Base-by-base conservation (phyloP, 495 filamentous ascomycete species). In the Tuber aestivum region DNA sequence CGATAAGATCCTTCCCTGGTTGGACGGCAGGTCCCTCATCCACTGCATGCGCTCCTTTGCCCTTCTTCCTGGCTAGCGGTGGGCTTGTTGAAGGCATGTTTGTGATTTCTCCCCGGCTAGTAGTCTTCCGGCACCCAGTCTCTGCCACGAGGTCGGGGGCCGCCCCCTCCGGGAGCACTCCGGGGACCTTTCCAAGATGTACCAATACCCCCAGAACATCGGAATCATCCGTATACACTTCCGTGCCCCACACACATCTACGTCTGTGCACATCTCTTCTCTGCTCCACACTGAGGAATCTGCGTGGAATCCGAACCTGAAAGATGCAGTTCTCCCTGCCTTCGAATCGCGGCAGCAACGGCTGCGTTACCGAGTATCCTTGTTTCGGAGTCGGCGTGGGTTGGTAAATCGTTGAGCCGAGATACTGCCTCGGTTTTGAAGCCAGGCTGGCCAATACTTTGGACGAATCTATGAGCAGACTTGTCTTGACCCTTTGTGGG, bases 181-280 rank as follows among this genome's bases (percentile, higher is more conserved):
- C 95, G 16, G 92, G 90, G 75, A 99, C 91, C 89, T 92, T 97
- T 14, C 96, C 96, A 21, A 91, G 89, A 83, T 99, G 95, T 74
- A 98, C 95, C 74, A 95, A 94, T 5, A 94, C 94, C 0, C 94
- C 96, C 70, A 99, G 87, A 8, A 94, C 89, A 82, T 99, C 96
- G 0, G 94, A 97, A 85, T 99, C 96, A 79, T 98, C 96, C 0
- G 94, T 97, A 83, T 99, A 98, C 9, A 98, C 87, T 32, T 94
- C 93, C 0, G 93, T 94, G 16, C 95, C 95, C 94, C 94, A 99
- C 3, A 99, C 84, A 3, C 92, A 91, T 68, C 92, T 88, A 21
- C 91, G 87, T 10, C 87, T 84, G 35, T 92, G 94, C 78, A 98
- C 93, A 79, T 95, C 93, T 82, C 94, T 91, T 12, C 94, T 89